These are phyloP conservation scores for Pisolithus sp. DNA, from an alignment of 768 basidiomycete genomes.

Conservation along the genomic window DNA sequence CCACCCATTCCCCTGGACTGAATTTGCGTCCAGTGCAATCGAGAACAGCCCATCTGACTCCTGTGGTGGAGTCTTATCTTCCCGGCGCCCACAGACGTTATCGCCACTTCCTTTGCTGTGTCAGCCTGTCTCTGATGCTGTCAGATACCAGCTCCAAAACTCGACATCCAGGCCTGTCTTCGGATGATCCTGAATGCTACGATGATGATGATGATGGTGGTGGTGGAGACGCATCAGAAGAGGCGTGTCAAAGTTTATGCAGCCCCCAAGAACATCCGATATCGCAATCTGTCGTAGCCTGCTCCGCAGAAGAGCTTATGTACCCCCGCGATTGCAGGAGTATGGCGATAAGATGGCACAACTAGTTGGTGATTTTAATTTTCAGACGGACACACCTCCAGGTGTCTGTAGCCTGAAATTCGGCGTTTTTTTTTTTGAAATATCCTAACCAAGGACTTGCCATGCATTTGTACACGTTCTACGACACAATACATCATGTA, in stretches of 20 bases:
- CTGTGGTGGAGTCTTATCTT: neutral
- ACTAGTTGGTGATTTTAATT: conserved; percentile 2
- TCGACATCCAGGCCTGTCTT: neutral
- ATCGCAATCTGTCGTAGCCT: conserved; percentile 6
- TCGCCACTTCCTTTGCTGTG: conserved; percentile 29
- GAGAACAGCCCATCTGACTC: conserved; percentile 8
- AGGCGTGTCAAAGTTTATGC: conserved; percentile 14
- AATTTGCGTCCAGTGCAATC: conserved; percentile 18
- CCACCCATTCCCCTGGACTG: conserved; percentile 27
- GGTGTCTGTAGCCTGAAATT: neutral
- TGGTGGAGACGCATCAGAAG: conserved; percentile 8
- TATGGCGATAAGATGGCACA: conserved; percentile 20
- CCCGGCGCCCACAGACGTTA: conserved; percentile 7
- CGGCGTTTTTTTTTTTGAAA: neutral
- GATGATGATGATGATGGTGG: conserved; percentile 5
- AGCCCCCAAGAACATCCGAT: conserved; percentile 9
- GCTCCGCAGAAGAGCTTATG: conserved; percentile 13
- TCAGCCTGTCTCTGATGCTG: conserved; percentile 27
- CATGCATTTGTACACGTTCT: neutral
- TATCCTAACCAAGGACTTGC: neutral
- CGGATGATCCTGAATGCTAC: conserved; percentile 4
- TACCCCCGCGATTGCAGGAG: conserved; percentile 14
- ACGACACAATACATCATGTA: neutral
- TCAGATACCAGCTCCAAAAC: conserved; percentile 25
- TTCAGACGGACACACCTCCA: neutral